phyloP scores from a whole-genome alignment of 768 basidiomycete species.

The Rhodotorula toruloides region DNA sequence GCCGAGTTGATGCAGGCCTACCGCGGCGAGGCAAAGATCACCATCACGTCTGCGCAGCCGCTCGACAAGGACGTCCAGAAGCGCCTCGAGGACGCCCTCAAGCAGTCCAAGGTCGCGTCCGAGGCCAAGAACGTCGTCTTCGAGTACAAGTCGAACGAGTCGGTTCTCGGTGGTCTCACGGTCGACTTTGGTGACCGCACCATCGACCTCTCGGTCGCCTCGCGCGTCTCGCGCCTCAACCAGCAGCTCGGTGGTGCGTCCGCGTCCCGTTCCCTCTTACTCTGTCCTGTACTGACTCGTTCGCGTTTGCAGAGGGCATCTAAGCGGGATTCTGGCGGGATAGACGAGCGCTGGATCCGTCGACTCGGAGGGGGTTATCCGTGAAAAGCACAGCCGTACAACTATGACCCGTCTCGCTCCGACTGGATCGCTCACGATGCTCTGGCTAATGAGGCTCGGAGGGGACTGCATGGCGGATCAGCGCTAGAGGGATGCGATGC shows the following conservation, averaged over 20 bases:
- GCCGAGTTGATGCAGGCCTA: conserved; percentile 79
- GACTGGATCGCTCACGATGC: too few species aligned
- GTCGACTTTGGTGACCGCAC: conserved; percentile 99
- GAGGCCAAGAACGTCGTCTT: conserved; percentile 83
- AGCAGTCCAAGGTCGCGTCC: conserved; percentile 76
- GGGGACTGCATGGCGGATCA: too few species aligned
- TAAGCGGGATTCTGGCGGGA: conserved; percentile 4
- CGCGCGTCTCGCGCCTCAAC: conserved; percentile 92
- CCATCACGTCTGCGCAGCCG: conserved; percentile 64
- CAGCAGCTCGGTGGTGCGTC: conserved; percentile 59
- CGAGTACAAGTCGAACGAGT: conserved; percentile 89
- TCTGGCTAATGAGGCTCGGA: too few species aligned
- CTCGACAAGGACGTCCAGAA: conserved; percentile 69
- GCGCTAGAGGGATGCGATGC: too few species aligned
- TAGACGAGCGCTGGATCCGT: neutral
- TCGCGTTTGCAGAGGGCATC: conserved; percentile 23
- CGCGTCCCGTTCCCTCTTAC: too few species aligned
- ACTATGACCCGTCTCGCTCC: neutral
- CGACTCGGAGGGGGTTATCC: too few species aligned
- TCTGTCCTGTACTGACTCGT: neutral
- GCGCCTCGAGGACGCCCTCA: conserved; percentile 77
- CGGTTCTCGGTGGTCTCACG: conserved; percentile 83
- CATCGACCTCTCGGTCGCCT: conserved; percentile 89
- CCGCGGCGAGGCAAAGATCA: conserved; percentile 86
- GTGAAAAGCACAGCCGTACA: neutral